A percentile compares a stretch with the other conserved stretches of the same genome.
These are phyloP conservation scores for Magnolia officinalis DNA, from an alignment of 164 flowering plant species.

Conservation along the genomic window DNA sequence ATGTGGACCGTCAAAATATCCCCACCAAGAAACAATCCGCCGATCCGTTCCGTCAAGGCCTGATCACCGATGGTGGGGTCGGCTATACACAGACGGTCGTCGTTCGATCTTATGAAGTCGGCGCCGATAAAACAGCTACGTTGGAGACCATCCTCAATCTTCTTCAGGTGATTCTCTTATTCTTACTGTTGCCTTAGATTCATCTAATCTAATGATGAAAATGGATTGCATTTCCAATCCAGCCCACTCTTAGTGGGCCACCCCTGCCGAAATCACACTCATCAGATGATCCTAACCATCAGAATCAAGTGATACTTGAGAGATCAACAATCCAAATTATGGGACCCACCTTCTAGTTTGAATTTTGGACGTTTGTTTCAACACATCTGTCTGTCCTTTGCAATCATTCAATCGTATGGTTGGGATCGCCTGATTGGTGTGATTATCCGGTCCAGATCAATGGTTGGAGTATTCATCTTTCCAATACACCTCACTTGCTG, in stretches of 20 bases:
- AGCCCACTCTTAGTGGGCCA: background rate
- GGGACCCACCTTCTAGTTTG: background rate
- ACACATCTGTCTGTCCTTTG: too few relatives aligned
- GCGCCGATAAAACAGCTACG: conserved; percentile 63
- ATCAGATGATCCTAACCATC: background rate
- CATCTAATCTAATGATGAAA: background rate
- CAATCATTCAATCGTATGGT: too few relatives aligned
- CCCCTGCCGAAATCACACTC: background rate
- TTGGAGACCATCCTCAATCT: conserved; percentile 63
- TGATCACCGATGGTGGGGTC: conserved; percentile 46
- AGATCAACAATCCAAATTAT: background rate
- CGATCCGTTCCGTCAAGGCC: conserved; percentile 53
- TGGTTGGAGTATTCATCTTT: too few relatives aligned
- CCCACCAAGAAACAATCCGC: conserved; percentile 47
- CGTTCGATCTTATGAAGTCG: conserved; percentile 64
- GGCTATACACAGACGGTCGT: conserved; percentile 65
- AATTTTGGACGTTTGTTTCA: too few relatives aligned
- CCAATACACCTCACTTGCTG: too few relatives aligned
- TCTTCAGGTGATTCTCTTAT: conserved; percentile 41
- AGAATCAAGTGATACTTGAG: background rate
- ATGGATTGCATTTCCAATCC: background rate
- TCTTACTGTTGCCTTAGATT: background rate
- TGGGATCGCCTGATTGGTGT: too few relatives aligned
- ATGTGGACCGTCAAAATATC: conserved; percentile 36
- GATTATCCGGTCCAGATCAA: too few relatives aligned